Evolutionary conservation across 306 rosid species (phyloP).

Genomic region (Inga laurina): DNA sequence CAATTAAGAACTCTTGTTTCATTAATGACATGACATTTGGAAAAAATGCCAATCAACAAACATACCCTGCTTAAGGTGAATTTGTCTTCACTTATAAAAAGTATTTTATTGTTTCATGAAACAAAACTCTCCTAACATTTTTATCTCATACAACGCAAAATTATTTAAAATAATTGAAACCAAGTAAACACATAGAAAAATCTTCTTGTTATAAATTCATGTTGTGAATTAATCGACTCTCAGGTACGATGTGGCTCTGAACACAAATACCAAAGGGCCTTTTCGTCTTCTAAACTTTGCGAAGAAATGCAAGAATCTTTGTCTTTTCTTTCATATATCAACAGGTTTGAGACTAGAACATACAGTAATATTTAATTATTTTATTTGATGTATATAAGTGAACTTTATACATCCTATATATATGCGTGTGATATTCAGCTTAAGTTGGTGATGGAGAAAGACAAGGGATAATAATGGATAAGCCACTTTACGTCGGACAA

Average conservation of each 20-base stretch:
- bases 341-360: slow-evolving; percentile 39
- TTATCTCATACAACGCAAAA: too few relatives aligned
- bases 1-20: too few relatives aligned
- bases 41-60: too few relatives aligned
- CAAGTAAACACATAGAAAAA: too few relatives aligned
- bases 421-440: slow-evolving; percentile 24
- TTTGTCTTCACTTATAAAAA: too few relatives aligned
- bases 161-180: too few relatives aligned
- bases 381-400: background rate
- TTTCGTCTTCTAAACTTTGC: slow-evolving; percentile 49
- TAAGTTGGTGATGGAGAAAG: slow-evolving; percentile 52
- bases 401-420: background rate
- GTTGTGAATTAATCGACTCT: background rate
- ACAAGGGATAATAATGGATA: slow-evolving; percentile 27
- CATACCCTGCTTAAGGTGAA: too few relatives aligned
- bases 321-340: slow-evolving; percentile 57
- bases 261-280: slow-evolving; percentile 58
- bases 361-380: background rate
- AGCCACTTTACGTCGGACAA: background rate
- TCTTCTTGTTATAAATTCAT: background rate
- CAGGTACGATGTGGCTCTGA: slow-evolving; percentile 56
- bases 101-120: too few relatives aligned
- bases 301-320: slow-evolving; percentile 51
- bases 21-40: too few relatives aligned
- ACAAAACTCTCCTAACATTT: too few relatives aligned